Evolutionary conservation across 108 stramenopile genomes (phyloP), one percentile per base, ranked within the genome.

Genomic region (Nitzschia inconspicua): DNA sequence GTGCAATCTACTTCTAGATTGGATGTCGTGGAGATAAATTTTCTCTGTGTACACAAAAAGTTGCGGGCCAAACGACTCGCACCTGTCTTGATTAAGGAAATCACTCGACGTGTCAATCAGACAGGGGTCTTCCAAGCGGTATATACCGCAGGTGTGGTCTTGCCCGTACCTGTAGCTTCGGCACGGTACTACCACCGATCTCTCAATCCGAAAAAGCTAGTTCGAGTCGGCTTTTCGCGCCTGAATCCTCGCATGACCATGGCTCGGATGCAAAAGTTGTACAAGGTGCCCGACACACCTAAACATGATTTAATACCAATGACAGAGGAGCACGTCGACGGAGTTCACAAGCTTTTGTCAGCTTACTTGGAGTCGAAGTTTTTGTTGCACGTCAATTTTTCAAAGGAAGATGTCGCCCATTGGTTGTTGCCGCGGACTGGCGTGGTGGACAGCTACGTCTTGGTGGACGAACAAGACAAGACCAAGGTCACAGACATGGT

Each of bases 11-110:
- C 34, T n/a, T 69, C 84, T 48, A 72, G 69, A 18, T 34, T 42
- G 53, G 72, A 68, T 16, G 82, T 79, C 29, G 96, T 94, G 34
- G 99, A 99, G 73, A 96, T 99, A 52, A 99, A 99, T 76, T 99
- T 97, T 75, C 67, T 98, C 27, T 99, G 99, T 70, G 96, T 99
- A n/a, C 97, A 97, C 84, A 96, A 98, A 79, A 96, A 96, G 58
- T 68, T 99, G 1, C 77, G 98, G 0, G 67, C 83, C 49, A 99
- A 99, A 80, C 92, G 98, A 11, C 60, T 99, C 50, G 99, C 99
- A 4, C 97, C 99, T 1, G 96, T 98, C 35, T 70, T 99, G 6
- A 99, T 98, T 71, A 99, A 98, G 88, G 99, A 99, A 73, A 92
- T 99, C 37, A 98, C 99, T 5, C 82, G 99, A 16, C 76, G 97